Conservation (phyloP, 257 asterid species). For the Solanum virginianum region DNA sequence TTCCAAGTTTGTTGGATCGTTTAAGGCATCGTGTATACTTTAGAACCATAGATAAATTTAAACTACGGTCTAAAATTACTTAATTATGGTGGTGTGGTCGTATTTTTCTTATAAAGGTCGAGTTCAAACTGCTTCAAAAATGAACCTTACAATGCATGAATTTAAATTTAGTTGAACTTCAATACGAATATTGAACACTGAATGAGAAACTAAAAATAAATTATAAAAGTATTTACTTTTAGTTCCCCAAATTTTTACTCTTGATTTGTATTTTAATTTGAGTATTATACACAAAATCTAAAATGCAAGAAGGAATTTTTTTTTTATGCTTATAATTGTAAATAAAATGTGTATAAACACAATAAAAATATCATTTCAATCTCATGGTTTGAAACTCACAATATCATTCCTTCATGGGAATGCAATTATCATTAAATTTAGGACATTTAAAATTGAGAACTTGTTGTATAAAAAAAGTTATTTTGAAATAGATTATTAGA, state of each 20-base stretch:
- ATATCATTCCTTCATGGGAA: neutral
- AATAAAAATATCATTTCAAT: no score
- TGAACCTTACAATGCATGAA: neutral
- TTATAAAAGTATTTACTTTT: no score
- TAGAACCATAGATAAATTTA: neutral
- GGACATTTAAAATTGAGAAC: no score
- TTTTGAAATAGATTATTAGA: no score
- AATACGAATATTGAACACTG: accelerated
- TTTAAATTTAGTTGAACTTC: neutral
- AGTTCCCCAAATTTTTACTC: neutral
- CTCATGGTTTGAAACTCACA: neutral
- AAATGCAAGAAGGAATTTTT: neutral
- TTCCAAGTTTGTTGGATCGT: neutral
- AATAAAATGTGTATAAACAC: no score
- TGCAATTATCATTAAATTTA: no score
- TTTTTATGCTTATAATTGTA: no score
- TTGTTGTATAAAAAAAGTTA: no score
- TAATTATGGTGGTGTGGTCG: neutral
- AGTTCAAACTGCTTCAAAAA: neutral
- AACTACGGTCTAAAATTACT: neutral
- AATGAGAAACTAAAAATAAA: neutral
- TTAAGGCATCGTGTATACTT: neutral
- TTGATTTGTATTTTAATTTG: neutral
- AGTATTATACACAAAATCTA: neutral
- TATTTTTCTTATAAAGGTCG: neutral